These are phyloP conservation scores for Chaetomium globosum DNA, from an alignment of 2,329 filamentous ascomycete species.

Conservation along the genomic window DNA sequence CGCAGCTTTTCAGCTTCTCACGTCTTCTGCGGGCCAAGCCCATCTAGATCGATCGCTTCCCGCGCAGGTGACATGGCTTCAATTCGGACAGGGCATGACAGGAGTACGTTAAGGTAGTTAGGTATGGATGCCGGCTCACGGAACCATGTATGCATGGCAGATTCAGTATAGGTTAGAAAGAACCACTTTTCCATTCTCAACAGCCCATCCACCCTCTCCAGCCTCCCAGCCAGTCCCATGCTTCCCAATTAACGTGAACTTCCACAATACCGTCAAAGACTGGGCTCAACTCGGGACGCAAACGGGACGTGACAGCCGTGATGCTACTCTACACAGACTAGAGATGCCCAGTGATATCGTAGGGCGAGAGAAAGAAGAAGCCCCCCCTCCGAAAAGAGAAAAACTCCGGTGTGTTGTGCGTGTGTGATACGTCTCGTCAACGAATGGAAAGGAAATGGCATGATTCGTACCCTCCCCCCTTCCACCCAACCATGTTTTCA, in stretches of 20 bases:
- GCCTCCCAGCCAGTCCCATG: not conserved
- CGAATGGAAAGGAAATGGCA: conserved; percentile 22
- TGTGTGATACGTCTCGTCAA: conserved; percentile 5
- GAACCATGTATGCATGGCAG: not conserved
- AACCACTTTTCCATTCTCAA: conserved; percentile 24
- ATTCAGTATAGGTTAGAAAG: not conserved
- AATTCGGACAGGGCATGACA: too few species aligned
- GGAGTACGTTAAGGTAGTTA: too few species aligned
- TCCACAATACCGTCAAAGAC: not conserved
- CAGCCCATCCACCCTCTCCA: not conserved
- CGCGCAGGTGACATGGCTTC: too few species aligned
- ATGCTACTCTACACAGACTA: conserved; percentile 20
- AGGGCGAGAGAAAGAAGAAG: not conserved
- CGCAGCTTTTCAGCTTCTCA: not conserved
- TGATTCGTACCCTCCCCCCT: not conserved
- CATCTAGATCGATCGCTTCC: too few species aligned
- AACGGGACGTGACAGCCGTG: conserved; percentile 18
- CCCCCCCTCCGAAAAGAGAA: not conserved
- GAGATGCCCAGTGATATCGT: conserved; percentile 1
- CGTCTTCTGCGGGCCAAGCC: too few species aligned
- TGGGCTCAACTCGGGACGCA: not conserved
- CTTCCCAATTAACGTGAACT: conserved; percentile 6
- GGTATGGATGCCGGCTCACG: not conserved
- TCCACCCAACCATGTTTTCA: conserved; percentile 2
- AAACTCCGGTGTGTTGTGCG: conserved; percentile 9